Evolutionary conservation across 164 flowering plant genomes (phyloP).

Genomic region (Dillenia turbinata): DNA sequence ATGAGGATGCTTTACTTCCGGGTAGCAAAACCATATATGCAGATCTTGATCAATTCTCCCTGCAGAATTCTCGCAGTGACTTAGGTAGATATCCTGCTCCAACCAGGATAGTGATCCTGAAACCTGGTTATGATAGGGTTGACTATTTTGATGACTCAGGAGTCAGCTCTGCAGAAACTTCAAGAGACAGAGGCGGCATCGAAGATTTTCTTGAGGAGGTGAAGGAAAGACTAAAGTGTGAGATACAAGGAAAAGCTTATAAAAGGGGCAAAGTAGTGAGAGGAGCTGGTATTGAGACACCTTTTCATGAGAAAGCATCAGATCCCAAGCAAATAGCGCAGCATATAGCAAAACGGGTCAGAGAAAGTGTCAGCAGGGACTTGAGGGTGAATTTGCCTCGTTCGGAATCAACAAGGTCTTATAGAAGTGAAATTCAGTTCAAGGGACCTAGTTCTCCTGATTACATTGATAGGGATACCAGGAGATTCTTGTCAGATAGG

Average conservation of each 20-base stretch:
- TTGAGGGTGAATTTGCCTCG: conserved; percentile 48
- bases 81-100: conserved; percentile 37
- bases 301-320: conserved; percentile 56
- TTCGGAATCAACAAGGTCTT: conserved; percentile 81
- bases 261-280: conserved; percentile 37
- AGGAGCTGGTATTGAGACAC: conserved; percentile 75
- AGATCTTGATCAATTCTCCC: conserved; percentile 28
- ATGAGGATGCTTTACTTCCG: conserved; percentile 18
- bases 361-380: conserved; percentile 61
- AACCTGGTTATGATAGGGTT: conserved; percentile 75
- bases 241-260: conserved; percentile 53
- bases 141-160: conserved; percentile 46
- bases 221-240: conserved; percentile 67
- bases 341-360: conserved; percentile 54
- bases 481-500: conserved; percentile 68
- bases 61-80: conserved; percentile 14
- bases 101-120: conserved; percentile 75
- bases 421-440: conserved; percentile 55
- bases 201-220: conserved; percentile 92
- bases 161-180: conserved; percentile 44
- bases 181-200: conserved; percentile 54
- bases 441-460: conserved; percentile 60
- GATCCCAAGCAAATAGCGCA: conserved; percentile 55
- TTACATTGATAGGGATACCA: conserved; percentile 57
- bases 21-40: conserved; percentile 25